Evolutionary conservation across 176 grass and related monocot species (phyloP).

Genomic region (Oryza coarctata): DNA sequence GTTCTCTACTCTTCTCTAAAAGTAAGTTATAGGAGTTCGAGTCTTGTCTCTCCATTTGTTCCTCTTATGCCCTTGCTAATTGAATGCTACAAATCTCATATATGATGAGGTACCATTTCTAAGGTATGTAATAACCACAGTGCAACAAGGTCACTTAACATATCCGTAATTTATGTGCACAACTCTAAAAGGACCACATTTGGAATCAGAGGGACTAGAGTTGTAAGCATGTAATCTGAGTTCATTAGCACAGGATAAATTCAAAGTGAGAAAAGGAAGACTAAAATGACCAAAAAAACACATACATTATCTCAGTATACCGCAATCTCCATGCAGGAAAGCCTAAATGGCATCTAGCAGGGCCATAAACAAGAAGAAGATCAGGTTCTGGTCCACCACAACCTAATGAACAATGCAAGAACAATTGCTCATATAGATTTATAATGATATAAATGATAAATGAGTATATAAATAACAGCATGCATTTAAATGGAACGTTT

Average conservation of each 20-base stretch:
- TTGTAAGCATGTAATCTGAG: conserved; percentile 12
- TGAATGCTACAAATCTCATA: not conserved
- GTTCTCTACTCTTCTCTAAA: not conserved
- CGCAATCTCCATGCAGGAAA: conserved; percentile 95
- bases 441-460: conserved; percentile 13
- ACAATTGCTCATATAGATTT: conserved; percentile 6
- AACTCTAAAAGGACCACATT: not conserved
- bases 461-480: conserved; percentile 23
- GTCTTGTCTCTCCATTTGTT: not conserved
- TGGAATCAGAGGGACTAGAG: not conserved
- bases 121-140: not conserved
- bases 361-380: conserved; percentile 84
- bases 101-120: not conserved
- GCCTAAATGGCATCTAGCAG: conserved; percentile 84
- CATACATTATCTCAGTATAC: conserved; percentile 98
- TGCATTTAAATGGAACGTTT: not conserved
- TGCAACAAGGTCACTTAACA: not conserved
- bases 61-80: not conserved
- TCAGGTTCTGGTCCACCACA: conserved; percentile 81
- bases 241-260: not conserved
- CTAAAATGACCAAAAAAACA: conserved; percentile 20
- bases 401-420: conserved; percentile 49
- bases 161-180: not conserved
- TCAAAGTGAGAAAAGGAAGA: not conserved
- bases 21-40: not conserved